These are phyloP conservation scores for Rhizophagus prolifer DNA, from an alignment of 192 early-diverging fungal species.

Conservation along the genomic window DNA sequence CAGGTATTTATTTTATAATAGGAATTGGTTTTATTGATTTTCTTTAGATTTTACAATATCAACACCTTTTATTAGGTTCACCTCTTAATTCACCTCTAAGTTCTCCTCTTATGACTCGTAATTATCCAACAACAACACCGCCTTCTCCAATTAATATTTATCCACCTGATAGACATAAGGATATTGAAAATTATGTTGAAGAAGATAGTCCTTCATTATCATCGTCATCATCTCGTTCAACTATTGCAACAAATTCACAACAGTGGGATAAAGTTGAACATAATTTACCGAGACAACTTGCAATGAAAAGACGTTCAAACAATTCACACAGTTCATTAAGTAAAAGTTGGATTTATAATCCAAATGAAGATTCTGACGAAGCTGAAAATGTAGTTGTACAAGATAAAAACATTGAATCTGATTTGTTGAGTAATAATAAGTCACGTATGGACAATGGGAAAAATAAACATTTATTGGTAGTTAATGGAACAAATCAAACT, in stretches of 20 bases:
- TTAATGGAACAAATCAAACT: not conserved
- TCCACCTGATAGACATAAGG: not conserved
- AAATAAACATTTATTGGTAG: not conserved
- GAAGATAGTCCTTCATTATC: not conserved
- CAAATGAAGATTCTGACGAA: not conserved
- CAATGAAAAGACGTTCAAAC: not conserved
- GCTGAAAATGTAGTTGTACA: not conserved
- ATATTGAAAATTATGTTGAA: slow-evolving; percentile 8
- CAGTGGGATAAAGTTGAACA: not conserved
- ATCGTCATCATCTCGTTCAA: slow-evolving; percentile 12
- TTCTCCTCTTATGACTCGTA: not conserved
- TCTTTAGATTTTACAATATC: not conserved
- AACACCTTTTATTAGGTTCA: not conserved
- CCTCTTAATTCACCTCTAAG: not conserved
- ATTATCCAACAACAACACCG: not conserved
- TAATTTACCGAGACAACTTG: not conserved
- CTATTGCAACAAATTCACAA: not conserved
- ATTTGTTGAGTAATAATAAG: not conserved
- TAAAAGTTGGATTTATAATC: slow-evolving; percentile 4
- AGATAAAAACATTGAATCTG: not conserved
- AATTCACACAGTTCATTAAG: slow-evolving; percentile 9
- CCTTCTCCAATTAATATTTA: not conserved
- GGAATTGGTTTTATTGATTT: not conserved
- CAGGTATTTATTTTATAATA: not conserved
- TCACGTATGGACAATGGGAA: not conserved